These are phyloP conservation scores for Phlegmacium glaucopus DNA, from an alignment of 768 basidiomycete genomes.

Conservation along the genomic window DNA sequence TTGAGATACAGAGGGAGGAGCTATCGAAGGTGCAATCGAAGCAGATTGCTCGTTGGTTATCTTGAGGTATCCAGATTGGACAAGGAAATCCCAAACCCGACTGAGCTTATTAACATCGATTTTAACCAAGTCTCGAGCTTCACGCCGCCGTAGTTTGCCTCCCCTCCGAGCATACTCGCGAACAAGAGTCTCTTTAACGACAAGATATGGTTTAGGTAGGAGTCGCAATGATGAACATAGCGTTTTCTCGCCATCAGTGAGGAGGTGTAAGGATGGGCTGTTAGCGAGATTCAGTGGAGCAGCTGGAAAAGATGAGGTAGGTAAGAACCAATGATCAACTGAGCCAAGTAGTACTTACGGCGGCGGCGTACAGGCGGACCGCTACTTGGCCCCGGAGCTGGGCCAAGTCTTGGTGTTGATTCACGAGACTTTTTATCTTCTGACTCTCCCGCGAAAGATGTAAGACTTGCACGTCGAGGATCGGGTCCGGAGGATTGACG, in stretches of 20 bases:
- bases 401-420: constrained; percentile 50
- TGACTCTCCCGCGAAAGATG: constrained; percentile 37
- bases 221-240: constrained; percentile 90
- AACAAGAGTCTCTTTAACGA: constrained; percentile 93
- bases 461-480: constrained; percentile 41
- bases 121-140: constrained; percentile 87
- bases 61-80: constrained; percentile 78
- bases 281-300: constrained; percentile 87
- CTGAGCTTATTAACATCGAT: constrained; percentile 93
- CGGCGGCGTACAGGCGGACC: constrained; percentile 37
- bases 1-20: constrained; percentile 27
- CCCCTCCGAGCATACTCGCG: constrained; percentile 89
- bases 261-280: constrained; percentile 84
- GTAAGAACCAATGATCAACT: background rate
- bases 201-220: constrained; percentile 91
- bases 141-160: constrained; percentile 82
- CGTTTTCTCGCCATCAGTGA: constrained; percentile 82
- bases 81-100: constrained; percentile 90
- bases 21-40: constrained; percentile 40
- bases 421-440: constrained; percentile 60
- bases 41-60: constrained; percentile 52
- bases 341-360: constrained; percentile 30
- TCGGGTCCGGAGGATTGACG: constrained; percentile 57
- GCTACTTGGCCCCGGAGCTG: constrained; percentile 29
- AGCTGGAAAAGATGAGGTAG: constrained; percentile 25